phyloP scores from a whole-genome alignment of 306 rosid genomes.

The Vigna hirtella region DNA sequence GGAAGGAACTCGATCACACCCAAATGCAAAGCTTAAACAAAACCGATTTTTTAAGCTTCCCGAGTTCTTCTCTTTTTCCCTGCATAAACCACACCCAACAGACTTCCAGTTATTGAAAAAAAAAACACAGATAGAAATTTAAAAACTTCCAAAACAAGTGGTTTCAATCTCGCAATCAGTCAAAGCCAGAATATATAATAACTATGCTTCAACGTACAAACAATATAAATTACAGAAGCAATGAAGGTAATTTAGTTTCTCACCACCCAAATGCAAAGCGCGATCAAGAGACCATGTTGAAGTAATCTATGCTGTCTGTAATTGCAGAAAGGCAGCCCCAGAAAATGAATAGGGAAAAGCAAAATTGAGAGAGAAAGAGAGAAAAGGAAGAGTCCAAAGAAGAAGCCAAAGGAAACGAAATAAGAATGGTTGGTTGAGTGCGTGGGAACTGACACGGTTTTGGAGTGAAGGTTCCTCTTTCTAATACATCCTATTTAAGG shows the following conservation, averaged over 20 bases:
- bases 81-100: conserved; percentile 40
- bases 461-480: neutral
- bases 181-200: neutral
- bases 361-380: conserved; percentile 4
- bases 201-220: neutral
- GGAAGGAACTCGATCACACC: conserved; percentile 38
- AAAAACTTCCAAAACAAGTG: conserved; percentile 16
- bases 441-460: conserved; percentile 35
- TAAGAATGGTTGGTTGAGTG: neutral
- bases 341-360: neutral
- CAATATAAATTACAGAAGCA: neutral
- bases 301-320: neutral
- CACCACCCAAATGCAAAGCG: conserved; percentile 8
- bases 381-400: neutral
- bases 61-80: conserved; percentile 43
- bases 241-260: conserved; percentile 33
- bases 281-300: neutral
- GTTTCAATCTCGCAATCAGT: neutral
- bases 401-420: neutral
- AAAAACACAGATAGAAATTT: neutral
- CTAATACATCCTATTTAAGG: conserved; percentile 22
- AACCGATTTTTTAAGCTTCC: conserved; percentile 22
- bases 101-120: neutral
- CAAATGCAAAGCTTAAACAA: conserved; percentile 25
- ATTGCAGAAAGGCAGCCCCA: neutral